Evolutionary conservation across 2,329 filamentous ascomycete genomes (phyloP), one percentile per base, ranked within the genome.

Genomic region (Cytospora leucostoma): DNA sequence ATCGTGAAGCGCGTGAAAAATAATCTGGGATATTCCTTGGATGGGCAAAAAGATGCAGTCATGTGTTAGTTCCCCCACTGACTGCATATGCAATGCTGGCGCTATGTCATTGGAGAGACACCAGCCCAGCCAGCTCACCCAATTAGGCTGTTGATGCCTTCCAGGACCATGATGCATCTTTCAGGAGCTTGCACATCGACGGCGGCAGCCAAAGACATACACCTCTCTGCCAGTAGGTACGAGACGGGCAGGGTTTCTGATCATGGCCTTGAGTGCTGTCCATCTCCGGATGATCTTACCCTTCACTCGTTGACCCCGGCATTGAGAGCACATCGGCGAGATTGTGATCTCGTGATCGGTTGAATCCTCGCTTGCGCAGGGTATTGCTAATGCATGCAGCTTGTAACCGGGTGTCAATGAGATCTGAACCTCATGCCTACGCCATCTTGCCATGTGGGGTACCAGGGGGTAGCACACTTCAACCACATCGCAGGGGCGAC

Each of bases 341-440:
- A 37, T 37, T 13, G 12, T 37, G 35, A 10, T 37, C 35, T 37
- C 35, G 27, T 27, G 27, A 27, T 27, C 27, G 27, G 27, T 47
- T 47, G 8, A 19, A 47, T 8, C 17, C 40, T 47, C n/a, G 40
- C n/a, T 21, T 47, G 35, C 35, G 35, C 40, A 47, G 40, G 40
- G n/a, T 47, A 8, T 47, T n/a, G n/a, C 4, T 47, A 7, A 47
- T 44, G n/a, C 40, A 47, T 47, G 40, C 52, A 56, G 15, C 32
- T 34, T 50, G 21, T 52, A 33, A 50, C 52, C 50, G 56, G 52
- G 33, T 56, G 33, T 38, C 34, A 44, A 32, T 50, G 40, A 49
- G 12, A 40, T 47, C n/a, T 35, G n/a, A 10, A 19, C 27, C 5
- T 21, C 19, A 40, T 32, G 55, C 33, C 21, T 34, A 27, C 27